Conservation (phyloP, 202 grass and related monocot species). For the Miscanthus sacchariflorus region DNA sequence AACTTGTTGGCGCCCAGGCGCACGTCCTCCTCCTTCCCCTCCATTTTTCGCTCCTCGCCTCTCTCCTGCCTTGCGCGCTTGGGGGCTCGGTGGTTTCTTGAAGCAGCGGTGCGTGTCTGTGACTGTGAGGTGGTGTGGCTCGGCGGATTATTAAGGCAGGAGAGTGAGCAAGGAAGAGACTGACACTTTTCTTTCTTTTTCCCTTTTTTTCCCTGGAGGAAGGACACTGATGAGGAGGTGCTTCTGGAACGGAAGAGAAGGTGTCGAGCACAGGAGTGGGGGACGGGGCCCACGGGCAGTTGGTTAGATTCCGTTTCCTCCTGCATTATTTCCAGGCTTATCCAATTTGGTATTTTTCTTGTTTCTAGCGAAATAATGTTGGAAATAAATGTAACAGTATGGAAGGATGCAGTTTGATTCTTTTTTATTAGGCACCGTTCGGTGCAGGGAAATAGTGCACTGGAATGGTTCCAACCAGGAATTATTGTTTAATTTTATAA, state of each 20-base stretch:
- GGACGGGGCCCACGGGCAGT: conserved; percentile 18
- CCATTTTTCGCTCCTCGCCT: conserved; percentile 48
- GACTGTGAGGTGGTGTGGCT: background rate
- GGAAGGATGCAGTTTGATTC: no score
- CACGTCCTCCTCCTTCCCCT: conserved; percentile 94
- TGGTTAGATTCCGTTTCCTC: conserved; percentile 27
- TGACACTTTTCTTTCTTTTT: background rate
- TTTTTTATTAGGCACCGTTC: no score
- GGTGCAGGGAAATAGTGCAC: no score
- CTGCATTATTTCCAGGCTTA: conserved; percentile 12
- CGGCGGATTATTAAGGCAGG: conserved; percentile 42
- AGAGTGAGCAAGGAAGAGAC: conserved; percentile 17
- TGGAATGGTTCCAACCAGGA: no score
- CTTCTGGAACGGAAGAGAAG: conserved; percentile 45
- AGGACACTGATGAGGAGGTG: conserved; percentile 46
- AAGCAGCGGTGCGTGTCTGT: background rate
- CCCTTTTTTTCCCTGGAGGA: background rate
- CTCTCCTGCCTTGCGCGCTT: background rate
- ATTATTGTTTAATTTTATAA: no score
- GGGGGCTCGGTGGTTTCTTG: background rate
- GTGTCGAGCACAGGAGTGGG: conserved; percentile 33
- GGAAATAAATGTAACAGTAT: background rate
- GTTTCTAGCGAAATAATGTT: background rate
- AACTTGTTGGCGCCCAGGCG: conserved; percentile 83
- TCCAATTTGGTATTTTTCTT: conserved; percentile 2